A percentile compares a stretch with the other conserved stretches of the same genome.
Evolutionary conservation across 305 asterid genomes (phyloP).

Genomic region (Lippia alba): DNA sequence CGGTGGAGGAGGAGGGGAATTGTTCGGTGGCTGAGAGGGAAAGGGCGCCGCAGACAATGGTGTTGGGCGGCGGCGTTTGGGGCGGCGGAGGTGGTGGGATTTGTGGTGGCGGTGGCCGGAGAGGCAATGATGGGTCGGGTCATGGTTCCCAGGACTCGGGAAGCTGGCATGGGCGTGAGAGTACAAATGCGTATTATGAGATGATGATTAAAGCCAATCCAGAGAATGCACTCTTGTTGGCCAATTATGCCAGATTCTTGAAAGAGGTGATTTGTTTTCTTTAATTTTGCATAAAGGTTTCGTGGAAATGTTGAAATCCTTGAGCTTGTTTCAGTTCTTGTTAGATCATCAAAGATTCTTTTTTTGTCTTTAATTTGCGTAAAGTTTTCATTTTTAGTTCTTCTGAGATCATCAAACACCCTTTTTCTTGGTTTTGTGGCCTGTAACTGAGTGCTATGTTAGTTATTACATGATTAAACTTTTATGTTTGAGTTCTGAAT

Average conservation of each 20-base stretch:
- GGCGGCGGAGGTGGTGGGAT: conserved; percentile 60
- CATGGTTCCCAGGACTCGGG: conserved; percentile 54
- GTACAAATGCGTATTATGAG: conserved; percentile 67
- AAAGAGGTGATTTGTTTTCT: conserved; percentile 56
- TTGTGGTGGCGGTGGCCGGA: conserved; percentile 52
- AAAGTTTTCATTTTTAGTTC: no score
- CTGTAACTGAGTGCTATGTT: not conserved
- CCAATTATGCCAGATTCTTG: conserved; percentile 79
- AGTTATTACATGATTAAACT: not conserved
- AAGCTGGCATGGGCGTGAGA: conserved; percentile 60
- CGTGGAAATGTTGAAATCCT: not conserved
- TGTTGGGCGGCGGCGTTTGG: conserved; percentile 51
- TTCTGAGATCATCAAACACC: no score
- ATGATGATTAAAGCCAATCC: conserved; percentile 78
- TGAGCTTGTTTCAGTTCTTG: not conserved
- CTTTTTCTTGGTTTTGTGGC: no score
- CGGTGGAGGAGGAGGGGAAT: conserved; percentile 38
- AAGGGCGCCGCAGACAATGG: conserved; percentile 46
- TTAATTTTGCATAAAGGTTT: not conserved
- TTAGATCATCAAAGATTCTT: not conserved
- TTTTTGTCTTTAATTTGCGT: no score
- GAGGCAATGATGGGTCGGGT: conserved; percentile 52
- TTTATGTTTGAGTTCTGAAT: not conserved
- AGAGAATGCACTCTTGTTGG: conserved; percentile 63
- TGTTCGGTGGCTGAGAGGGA: conserved; percentile 39